Evolutionary conservation across 805 yeast species (phyloP), one percentile per base, ranked within the genome.

Genomic region (Yarrowia yakushimensis): DNA sequence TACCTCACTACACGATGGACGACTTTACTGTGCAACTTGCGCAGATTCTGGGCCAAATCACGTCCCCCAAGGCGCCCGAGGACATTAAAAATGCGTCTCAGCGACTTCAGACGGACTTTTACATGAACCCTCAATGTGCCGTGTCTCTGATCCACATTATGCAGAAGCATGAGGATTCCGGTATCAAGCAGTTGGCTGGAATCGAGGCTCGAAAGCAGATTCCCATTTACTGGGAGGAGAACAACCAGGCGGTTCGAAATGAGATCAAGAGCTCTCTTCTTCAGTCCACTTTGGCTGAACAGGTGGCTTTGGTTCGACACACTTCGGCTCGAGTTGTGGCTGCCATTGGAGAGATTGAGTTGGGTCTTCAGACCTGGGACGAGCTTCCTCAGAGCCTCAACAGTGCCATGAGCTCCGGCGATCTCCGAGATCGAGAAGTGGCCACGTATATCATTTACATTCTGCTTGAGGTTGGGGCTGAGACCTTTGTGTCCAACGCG

Each of bases 191-290:
- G 75, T 80, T 94, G 65, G 96, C 97, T n/a, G 96, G 97, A 65
- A 97, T 94, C 66, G 99, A 94, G 78, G 90, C 92, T 41, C 85
- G 97, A 77, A 94, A 94, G 75, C 82, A 88, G 71, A 84, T 92
- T 39, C 71, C 80, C 60, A 78, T 81, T 67, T 85, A 84, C 71
- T 94, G 98, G 98, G 71, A 68, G 25, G 68, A 63, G 17, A 64
- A 20, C 10, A 43, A 65, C 13, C 67, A 69, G 6, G 65, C 78
- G 8, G 71, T 82, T 62, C 85, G 85, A 75, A 77, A 79, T 42
- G 80, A 81, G 63, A 85, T 94, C 72, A 85, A 89, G 72, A 78
- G 79, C 34, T 80, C 93, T 28, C 75, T 93, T 65, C 80, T 93
- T 68, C 79, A 82, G 68, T 80, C 85, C 67, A 85, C 96, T 33